A percentile compares a stretch with the other conserved stretches of the same genome.
These are phyloP conservation scores for Vitis rupestris DNA, from an alignment of 164 flowering plant genomes.

Conservation along the genomic window DNA sequence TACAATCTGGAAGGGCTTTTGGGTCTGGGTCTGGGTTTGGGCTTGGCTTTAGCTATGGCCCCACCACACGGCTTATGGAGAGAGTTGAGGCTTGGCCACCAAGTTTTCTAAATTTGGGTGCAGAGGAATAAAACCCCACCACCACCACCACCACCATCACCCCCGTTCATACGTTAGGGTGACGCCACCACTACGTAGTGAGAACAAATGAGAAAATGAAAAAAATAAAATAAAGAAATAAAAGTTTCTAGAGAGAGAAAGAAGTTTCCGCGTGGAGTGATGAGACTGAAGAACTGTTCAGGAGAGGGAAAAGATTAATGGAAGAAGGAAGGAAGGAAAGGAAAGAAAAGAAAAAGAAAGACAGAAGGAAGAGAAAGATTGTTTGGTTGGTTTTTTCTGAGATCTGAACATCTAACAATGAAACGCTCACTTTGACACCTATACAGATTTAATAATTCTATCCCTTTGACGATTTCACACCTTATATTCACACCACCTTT, in stretches of 20 bases:
- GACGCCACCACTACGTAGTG: conserved; percentile 46
- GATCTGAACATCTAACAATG: conserved; percentile 20
- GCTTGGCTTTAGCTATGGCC: too few relatives aligned
- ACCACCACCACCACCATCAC: neutral
- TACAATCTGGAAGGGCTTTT: neutral
- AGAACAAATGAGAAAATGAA: conserved; percentile 33
- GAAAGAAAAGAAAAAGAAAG: neutral
- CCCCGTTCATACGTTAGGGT: conserved; percentile 24
- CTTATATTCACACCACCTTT: conserved; percentile 25
- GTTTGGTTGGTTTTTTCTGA: conserved; percentile 1
- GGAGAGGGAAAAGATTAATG: neutral
- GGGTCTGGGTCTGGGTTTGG: too few relatives aligned
- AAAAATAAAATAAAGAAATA: neutral
- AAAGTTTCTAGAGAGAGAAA: neutral
- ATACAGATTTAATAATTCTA: conserved; percentile 1
- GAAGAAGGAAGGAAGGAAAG: too few relatives aligned
- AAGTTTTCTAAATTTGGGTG: conserved; percentile 18
- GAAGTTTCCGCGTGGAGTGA: conserved; percentile 49
- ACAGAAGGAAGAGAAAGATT: conserved; percentile 2
- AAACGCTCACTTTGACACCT: conserved; percentile 15
- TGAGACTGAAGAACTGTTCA: conserved; percentile 18
- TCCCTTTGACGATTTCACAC: conserved; percentile 24
- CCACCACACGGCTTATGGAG: neutral
- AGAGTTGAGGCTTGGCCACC: conserved; percentile 6
- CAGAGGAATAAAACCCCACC: conserved; percentile 17